Evolutionary conservation across 371 early-diverging fungal genomes (phyloP).

Genomic region (Mortierella sp.): DNA sequence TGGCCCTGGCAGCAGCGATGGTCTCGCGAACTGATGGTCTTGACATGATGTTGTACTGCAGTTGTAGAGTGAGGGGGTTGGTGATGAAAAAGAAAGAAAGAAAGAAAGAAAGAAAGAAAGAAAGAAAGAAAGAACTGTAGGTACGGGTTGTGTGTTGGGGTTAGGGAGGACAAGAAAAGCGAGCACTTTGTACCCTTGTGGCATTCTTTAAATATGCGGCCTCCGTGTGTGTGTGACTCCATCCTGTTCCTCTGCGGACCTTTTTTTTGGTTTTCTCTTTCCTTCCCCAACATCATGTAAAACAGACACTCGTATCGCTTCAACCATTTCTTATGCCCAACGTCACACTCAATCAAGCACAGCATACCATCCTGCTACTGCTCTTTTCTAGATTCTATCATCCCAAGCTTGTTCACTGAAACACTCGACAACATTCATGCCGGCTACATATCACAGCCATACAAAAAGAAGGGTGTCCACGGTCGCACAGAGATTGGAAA

Average conservation of each 20-base stretch:
- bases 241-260: neutral
- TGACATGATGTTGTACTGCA: slow-evolving; percentile 28
- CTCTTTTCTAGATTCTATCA: neutral
- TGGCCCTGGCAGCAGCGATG: slow-evolving; percentile 49
- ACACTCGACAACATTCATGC: neutral
- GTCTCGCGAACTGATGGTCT: slow-evolving; percentile 56
- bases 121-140: too few species aligned
- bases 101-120: neutral
- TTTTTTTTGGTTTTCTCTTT: neutral
- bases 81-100: neutral
- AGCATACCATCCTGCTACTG: neutral
- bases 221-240: neutral
- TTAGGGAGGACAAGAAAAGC: too few species aligned
- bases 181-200: neutral
- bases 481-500: neutral
- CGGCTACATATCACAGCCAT: neutral
- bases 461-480: neutral
- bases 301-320: neutral
- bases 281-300: neutral
- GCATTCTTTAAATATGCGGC: neutral
- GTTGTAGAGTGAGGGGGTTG: neutral
- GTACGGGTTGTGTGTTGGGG: too few species aligned
- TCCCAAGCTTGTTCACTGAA: too few species aligned
- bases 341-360: neutral
- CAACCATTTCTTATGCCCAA: neutral